Conservation (phyloP, 345 rosid species). For the Turritis glabra region DNA sequence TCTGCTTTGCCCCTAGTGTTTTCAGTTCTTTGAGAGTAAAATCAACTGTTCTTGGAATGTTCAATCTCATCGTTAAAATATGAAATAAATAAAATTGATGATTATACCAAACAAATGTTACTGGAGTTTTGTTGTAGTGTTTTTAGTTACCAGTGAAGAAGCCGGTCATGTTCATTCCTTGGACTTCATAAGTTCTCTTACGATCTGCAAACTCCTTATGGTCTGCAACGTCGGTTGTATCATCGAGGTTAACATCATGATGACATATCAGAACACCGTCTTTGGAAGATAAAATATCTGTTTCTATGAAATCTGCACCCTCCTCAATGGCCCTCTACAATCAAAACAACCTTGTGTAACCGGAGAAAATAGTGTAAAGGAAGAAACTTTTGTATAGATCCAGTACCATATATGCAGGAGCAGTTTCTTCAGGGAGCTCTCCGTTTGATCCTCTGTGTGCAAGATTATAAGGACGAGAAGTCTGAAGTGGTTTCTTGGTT, state of each 20-base stretch:
- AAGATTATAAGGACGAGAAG: slow-evolving; percentile 84
- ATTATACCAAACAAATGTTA: not conserved
- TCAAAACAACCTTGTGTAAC: not conserved
- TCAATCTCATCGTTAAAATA: not conserved
- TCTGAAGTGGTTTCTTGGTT: slow-evolving; percentile 64
- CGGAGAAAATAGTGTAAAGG: not conserved
- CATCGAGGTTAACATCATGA: slow-evolving; percentile 82
- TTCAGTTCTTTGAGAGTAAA: slow-evolving; percentile 75
- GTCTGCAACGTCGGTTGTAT: slow-evolving; percentile 65
- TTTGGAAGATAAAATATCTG: slow-evolving; percentile 75
- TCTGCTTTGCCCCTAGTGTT: slow-evolving; percentile 75
- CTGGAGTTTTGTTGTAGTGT: not conserved
- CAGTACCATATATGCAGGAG: slow-evolving; percentile 75
- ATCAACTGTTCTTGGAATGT: slow-evolving; percentile 62
- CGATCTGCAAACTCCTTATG: slow-evolving; percentile 84
- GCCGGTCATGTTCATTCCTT: slow-evolving; percentile 72
- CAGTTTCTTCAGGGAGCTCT: slow-evolving; percentile 93
- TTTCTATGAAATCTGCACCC: slow-evolving; percentile 92
- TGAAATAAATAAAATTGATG: not conserved
- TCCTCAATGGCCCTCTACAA: slow-evolving; percentile 93
- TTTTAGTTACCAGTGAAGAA: slow-evolving; percentile 66
- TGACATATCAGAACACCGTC: slow-evolving; percentile 84
- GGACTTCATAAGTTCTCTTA: slow-evolving; percentile 78
- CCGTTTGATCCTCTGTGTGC: slow-evolving; percentile 98
- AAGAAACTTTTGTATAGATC: not conserved